phyloP scores from a whole-genome alignment of 202 grass and related monocot genomes.

The Eragrostis tef region DNA sequence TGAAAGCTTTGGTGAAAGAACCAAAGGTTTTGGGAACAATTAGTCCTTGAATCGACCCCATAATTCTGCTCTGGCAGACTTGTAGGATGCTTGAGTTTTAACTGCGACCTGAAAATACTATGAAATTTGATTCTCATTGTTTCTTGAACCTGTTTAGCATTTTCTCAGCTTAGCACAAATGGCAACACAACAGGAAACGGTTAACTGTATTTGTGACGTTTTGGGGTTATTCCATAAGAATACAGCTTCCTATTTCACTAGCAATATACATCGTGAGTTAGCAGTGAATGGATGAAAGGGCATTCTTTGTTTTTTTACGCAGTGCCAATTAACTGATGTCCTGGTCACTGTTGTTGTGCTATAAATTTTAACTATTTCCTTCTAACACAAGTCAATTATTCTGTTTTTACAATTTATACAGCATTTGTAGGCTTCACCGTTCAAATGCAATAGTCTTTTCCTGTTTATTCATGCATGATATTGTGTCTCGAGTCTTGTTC shows the following conservation, averaged over 20 bases:
- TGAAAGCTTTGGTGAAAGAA: background rate
- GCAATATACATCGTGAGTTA: background rate
- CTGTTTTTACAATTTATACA: background rate
- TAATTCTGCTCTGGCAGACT: background rate
- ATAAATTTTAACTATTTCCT: background rate
- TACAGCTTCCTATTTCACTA: background rate
- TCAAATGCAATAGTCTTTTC: background rate
- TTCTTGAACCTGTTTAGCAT: conserved; percentile 11
- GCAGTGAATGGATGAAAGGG: conserved; percentile 9
- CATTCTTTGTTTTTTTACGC: background rate
- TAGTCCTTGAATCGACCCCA: too few species aligned
- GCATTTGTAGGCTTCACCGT: conserved; percentile 27
- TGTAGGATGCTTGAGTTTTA: background rate
- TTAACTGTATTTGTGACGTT: background rate
- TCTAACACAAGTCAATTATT: background rate
- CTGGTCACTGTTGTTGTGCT: background rate
- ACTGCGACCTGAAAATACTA: conserved; percentile 25
- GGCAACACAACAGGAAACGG: conserved; percentile 19
- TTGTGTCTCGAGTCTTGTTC: conserved; percentile 2
- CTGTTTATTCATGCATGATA: background rate
- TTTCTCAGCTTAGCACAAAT: background rate
- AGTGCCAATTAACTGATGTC: conserved; percentile 9
- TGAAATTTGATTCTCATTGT: background rate
- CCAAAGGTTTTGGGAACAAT: too few species aligned
- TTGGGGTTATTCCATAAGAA: background rate